These are phyloP conservation scores for Zygosaccharomyces gambellarensis DNA, from an alignment of 805 yeast genomes.

Conservation along the genomic window DNA sequence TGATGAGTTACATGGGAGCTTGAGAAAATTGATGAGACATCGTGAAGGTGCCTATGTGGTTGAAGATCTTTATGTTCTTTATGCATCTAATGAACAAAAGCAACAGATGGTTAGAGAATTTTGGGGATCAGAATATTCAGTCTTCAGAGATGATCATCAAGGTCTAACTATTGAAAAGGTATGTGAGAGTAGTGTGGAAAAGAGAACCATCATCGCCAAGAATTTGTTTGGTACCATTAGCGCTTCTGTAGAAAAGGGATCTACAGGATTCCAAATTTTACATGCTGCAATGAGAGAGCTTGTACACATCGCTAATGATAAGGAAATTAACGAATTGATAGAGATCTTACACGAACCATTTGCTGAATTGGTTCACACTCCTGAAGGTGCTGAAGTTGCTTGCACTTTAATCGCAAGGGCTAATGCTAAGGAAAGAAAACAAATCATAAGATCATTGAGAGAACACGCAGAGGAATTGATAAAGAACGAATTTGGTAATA, in stretches of 20 bases:
- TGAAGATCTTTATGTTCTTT: constrained; percentile 84
- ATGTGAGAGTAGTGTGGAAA: constrained; percentile 64
- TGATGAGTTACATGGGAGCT: constrained; percentile 83
- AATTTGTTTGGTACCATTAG: constrained; percentile 79
- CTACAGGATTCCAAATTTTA: constrained; percentile 90
- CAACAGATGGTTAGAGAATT: constrained; percentile 91
- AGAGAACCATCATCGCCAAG: constrained; percentile 65
- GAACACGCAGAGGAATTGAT: constrained; percentile 72
- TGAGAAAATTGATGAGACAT: constrained; percentile 90
- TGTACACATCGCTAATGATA: constrained; percentile 57
- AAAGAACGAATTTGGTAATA: constrained; percentile 80
- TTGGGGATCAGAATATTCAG: constrained; percentile 94
- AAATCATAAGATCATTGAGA: constrained; percentile 64
- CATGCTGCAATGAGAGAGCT: constrained; percentile 96
- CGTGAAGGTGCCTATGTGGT: constrained; percentile 97
- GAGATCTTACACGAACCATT: constrained; percentile 81
- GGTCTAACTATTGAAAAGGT: constrained; percentile 62
- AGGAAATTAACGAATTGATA: constrained; percentile 73
- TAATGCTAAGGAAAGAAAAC: constrained; percentile 87
- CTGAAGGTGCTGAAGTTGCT: constrained; percentile 92
- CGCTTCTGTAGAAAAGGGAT: constrained; percentile 91
- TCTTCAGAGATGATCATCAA: constrained; percentile 71
- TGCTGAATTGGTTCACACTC: constrained; percentile 93
- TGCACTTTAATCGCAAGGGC: constrained; percentile 73
- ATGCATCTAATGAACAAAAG: constrained; percentile 78